phyloP scores from a whole-genome alignment of 1,284 basidiomycete genomes.

The Malassezia arunalokei region DNA sequence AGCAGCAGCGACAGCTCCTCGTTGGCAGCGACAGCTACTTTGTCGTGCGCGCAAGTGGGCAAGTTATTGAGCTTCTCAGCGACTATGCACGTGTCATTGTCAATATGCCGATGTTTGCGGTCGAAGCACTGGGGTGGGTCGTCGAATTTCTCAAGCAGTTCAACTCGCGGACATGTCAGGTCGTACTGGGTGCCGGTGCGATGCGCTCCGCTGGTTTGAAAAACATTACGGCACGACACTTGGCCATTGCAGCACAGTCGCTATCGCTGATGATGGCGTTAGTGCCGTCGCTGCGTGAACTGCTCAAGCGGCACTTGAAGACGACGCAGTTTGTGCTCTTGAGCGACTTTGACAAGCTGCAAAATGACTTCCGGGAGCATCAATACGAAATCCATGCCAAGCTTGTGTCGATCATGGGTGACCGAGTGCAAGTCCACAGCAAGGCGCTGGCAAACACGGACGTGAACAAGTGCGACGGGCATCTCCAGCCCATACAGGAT shows the following conservation, averaged over 20 bases:
- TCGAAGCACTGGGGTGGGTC: slow-evolving; percentile 80
- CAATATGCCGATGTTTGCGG: slow-evolving; percentile 75
- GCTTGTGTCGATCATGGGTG: slow-evolving; percentile 95
- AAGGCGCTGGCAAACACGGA: slow-evolving; percentile 52
- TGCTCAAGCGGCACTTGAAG: slow-evolving; percentile 78
- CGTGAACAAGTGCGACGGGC: not conserved
- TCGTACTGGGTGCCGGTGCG: slow-evolving; percentile 90
- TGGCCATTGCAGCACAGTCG: slow-evolving; percentile 82
- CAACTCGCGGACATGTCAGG: slow-evolving; percentile 95
- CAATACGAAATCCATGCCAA: slow-evolving; percentile 98
- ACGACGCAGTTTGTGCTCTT: slow-evolving; percentile 90
- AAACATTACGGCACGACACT: slow-evolving; percentile 95
- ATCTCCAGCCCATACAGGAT: slow-evolving; percentile 57
- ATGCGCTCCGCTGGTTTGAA: slow-evolving; percentile 94
- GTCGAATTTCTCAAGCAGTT: slow-evolving; percentile 84
- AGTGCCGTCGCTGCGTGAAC: slow-evolving; percentile 88
- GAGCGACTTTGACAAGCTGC: slow-evolving; percentile 94
- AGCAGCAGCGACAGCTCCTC: slow-evolving; percentile 55
- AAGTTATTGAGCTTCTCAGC: slow-evolving; percentile 61
- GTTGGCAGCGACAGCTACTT: slow-evolving; percentile 59
- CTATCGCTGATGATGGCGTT: slow-evolving; percentile 87
- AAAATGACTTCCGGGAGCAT: slow-evolving; percentile 95
- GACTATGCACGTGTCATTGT: slow-evolving; percentile 82
- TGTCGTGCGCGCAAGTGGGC: slow-evolving; percentile 66
- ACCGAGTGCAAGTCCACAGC: slow-evolving; percentile 76